phyloP scores from a whole-genome alignment of 441 rosid genomes.

The Populus tomentosa region DNA sequence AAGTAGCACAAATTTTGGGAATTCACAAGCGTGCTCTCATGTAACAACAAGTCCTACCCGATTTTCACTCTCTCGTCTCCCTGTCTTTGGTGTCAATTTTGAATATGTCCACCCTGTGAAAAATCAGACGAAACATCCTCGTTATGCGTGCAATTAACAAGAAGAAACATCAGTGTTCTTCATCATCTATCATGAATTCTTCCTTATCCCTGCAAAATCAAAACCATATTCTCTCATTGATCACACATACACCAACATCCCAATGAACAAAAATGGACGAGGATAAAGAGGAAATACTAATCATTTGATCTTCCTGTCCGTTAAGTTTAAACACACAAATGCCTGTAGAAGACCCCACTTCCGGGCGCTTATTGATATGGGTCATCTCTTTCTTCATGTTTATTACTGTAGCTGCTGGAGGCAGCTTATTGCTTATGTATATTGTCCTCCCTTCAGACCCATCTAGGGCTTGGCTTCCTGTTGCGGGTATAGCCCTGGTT shows the following conservation, averaged over 20 bases:
- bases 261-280: constrained; percentile 26
- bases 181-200: neutral
- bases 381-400: constrained; percentile 16
- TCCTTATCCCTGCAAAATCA: neutral
- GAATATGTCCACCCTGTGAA: constrained; percentile 19
- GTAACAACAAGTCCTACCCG: neutral
- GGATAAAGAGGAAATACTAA: constrained; percentile 10
- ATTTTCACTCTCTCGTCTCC: neutral
- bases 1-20: neutral
- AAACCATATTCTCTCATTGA: neutral
- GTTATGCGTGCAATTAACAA: neutral
- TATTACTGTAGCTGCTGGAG: constrained; percentile 14
- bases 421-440: constrained; percentile 16
- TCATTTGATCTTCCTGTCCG: neutral
- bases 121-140: neutral
- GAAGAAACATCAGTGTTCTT: neutral
- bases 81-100: constrained; percentile 5
- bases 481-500: constrained; percentile 55
- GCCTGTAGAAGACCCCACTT: constrained; percentile 43
- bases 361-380: constrained; percentile 27
- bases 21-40: neutral
- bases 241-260: constrained; percentile 1
- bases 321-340: constrained; percentile 25
- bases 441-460: constrained; percentile 35
- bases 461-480: constrained; percentile 40